A percentile compares a stretch with the other conserved stretches of the same genome.
Evolutionary conservation across 805 yeast genomes (phyloP).

Genomic region (Pichia gijzeniarum): DNA sequence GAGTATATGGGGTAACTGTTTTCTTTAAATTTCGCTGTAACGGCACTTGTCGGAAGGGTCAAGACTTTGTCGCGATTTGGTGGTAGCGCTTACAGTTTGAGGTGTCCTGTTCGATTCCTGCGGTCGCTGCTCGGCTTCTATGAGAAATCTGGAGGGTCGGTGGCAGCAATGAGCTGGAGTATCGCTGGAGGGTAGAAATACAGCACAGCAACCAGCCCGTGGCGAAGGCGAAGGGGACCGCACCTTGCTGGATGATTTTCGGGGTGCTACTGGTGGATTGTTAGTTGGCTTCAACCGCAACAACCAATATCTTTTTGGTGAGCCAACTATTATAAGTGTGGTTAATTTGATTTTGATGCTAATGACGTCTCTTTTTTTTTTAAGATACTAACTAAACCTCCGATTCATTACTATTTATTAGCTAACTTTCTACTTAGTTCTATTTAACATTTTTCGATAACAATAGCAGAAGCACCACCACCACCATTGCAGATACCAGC

Average conservation of each 20-base stretch:
- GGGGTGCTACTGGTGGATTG: conserved; percentile 16
- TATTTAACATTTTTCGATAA: conserved; percentile 59
- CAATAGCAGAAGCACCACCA: conserved; percentile 95
- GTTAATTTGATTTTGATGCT: not conserved
- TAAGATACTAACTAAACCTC: not conserved
- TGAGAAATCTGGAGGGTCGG: conserved; percentile 29
- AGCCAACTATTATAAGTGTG: not conserved
- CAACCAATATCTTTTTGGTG: not conserved
- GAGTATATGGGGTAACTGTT: too few relatives aligned
- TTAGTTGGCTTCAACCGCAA: conserved; percentile 21
- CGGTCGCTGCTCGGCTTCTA: conserved; percentile 28
- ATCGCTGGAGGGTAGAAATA: conserved; percentile 40
- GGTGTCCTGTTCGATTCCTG: conserved; percentile 41
- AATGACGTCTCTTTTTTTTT: too few relatives aligned
- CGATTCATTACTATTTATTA: not conserved
- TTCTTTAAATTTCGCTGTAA: conserved; percentile 20
- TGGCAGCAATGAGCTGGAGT: conserved; percentile 29
- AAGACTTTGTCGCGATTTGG: conserved; percentile 16
- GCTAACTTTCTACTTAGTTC: too few relatives aligned
- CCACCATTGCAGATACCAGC: conserved; percentile 99
- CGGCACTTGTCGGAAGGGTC: conserved; percentile 31
- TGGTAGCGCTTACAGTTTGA: conserved; percentile 23
- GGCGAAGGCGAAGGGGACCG: conserved; percentile 36
- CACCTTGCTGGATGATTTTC: conserved; percentile 31
- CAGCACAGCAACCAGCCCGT: conserved; percentile 39